A percentile compares a stretch with the other conserved stretches of the same genome.
Conservation (phyloP, 176 grass and related monocot genomes). For the Phragmites australis region DNA sequence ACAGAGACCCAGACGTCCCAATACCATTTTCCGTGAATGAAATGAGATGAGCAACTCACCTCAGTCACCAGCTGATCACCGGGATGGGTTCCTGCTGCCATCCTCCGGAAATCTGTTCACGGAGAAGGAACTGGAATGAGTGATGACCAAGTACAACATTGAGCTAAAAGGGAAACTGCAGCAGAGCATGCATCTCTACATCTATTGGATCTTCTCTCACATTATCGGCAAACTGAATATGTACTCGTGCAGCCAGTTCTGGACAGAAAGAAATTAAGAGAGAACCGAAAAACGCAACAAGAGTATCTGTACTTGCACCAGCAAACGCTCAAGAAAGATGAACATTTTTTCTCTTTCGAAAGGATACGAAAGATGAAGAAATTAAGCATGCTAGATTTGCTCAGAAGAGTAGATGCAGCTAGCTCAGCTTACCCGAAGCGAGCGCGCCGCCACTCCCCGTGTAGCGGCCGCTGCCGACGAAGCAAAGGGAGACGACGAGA, state of each 20-base stretch:
- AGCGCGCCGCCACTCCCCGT: neutral
- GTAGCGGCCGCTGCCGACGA: neutral
- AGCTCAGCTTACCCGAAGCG: slow-evolving; percentile 32
- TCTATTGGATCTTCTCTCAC: neutral
- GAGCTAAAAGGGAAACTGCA: neutral
- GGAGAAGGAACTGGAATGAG: slow-evolving; percentile 2
- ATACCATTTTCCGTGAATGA: neutral
- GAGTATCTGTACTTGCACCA: neutral
- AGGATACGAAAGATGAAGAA: neutral
- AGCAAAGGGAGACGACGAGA: slow-evolving; percentile 28
- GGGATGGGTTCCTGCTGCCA: slow-evolving; percentile 1
- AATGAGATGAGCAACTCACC: neutral
- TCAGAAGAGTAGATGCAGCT: neutral
- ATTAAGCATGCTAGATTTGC: too few species aligned
- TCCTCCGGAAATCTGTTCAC: slow-evolving; percentile 35
- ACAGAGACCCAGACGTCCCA: neutral
- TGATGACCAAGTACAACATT: neutral
- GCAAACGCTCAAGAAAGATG: neutral
- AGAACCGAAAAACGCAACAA: neutral
- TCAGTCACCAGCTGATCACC: neutral
- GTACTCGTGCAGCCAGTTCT: neutral
- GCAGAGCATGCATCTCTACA: neutral
- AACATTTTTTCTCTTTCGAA: neutral
- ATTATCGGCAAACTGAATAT: slow-evolving; percentile 3
- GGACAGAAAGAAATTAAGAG: neutral